phyloP scores from a whole-genome alignment of 345 rosid genomes.

The Sonneratia alba region DNA sequence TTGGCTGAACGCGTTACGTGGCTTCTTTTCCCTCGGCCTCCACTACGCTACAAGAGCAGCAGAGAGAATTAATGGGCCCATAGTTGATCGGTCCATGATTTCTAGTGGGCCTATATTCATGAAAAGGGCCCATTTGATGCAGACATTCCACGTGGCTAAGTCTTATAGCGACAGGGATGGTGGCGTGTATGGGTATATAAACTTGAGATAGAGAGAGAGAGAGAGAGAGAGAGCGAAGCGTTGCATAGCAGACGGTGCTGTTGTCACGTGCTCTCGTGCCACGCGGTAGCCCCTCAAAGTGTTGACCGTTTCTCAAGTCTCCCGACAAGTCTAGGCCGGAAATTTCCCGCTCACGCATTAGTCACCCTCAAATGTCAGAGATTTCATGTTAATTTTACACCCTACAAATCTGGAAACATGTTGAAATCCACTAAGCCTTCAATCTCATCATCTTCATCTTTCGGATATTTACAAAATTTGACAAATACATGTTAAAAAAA shows the following conservation, averaged over 20 bases:
- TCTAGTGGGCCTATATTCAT: background rate
- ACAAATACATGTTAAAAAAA: too few species aligned
- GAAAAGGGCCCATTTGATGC: background rate
- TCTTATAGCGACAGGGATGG: background rate
- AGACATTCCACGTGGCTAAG: constrained; percentile 6
- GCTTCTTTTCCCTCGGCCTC: background rate
- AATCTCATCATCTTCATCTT: too few species aligned
- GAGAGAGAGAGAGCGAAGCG: background rate
- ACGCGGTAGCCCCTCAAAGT: background rate
- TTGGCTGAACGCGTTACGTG: background rate
- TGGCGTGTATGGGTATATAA: background rate
- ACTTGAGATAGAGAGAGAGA: background rate
- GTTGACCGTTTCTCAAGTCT: background rate
- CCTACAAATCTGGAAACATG: background rate
- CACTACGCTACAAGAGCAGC: background rate
- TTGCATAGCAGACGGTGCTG: background rate
- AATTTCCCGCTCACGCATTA: background rate
- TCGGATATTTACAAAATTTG: too few species aligned
- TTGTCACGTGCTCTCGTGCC: constrained; percentile 3
- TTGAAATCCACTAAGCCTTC: too few species aligned
- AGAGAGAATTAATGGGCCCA: background rate
- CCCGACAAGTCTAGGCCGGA: background rate
- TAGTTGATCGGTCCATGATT: background rate
- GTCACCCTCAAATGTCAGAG: background rate
- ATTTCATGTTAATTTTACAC: background rate